Conservation (phyloP, 164 flowering plant species). For the Hamamelis virginiana region DNA sequence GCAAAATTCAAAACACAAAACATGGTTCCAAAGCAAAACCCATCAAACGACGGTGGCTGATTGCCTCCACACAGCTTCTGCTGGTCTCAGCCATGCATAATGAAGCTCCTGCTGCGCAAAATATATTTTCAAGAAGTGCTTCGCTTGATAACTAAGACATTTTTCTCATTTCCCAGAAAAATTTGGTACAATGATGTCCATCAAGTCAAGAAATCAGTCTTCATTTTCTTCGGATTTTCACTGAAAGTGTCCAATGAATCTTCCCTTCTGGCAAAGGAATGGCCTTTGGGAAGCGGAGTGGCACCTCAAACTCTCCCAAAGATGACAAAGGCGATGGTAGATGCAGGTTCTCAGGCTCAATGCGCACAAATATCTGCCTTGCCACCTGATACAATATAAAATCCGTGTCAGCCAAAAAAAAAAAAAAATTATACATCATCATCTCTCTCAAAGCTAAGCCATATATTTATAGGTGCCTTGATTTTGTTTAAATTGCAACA, state of each 20-base stretch:
- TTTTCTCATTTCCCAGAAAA: too few relatives aligned
- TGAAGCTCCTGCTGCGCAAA: too few relatives aligned
- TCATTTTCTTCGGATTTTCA: slow-evolving; percentile 73
- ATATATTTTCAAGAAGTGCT: too few relatives aligned
- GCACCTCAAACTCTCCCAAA: slow-evolving; percentile 79
- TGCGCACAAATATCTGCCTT: slow-evolving; percentile 72
- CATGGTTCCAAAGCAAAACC: too few relatives aligned
- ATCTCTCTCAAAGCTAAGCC: too few relatives aligned
- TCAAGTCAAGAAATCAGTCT: background rate
- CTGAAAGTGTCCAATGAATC: slow-evolving; percentile 60
- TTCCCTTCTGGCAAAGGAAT: slow-evolving; percentile 83
- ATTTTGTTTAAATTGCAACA: too few relatives aligned
- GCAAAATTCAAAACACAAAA: too few relatives aligned
- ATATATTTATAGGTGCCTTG: too few relatives aligned
- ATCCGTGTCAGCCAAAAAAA: background rate
- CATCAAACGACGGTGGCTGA: too few relatives aligned
- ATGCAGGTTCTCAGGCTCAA: slow-evolving; percentile 75
- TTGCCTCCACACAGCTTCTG: too few relatives aligned
- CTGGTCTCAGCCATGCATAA: too few relatives aligned
- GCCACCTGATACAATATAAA: slow-evolving; percentile 56
- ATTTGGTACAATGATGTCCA: background rate
- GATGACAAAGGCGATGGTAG: slow-evolving; percentile 62
- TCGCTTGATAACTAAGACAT: too few relatives aligned
- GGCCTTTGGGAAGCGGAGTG: slow-evolving; percentile 68
- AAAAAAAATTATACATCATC: background rate